Evolutionary conservation across 257 asterid genomes (phyloP).

Genomic region (Fraxinus quadrangulata): DNA sequence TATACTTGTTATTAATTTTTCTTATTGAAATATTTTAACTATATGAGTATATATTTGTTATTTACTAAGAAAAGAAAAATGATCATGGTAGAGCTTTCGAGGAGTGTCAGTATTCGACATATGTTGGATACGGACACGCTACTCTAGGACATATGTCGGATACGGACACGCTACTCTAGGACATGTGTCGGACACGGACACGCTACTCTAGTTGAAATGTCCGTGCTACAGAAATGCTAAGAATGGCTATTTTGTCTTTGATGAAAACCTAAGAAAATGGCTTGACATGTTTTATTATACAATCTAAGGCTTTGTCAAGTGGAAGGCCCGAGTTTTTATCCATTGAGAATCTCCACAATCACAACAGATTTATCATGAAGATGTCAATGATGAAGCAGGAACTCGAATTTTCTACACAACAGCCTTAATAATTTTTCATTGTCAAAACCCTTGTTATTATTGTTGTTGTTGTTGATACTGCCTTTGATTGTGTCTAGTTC

Average conservation of each 20-base stretch:
- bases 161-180: no score
- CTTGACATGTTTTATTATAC: background rate
- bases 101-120: no score
- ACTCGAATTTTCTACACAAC: background rate
- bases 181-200: no score
- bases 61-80: no score
- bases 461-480: background rate
- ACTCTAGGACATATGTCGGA: no score
- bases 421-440: conserved; percentile 2
- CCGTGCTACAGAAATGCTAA: background rate
- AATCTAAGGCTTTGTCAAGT: background rate
- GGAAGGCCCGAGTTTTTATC: background rate
- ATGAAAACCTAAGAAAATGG: background rate
- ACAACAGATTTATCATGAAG: background rate
- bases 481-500: background rate
- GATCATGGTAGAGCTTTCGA: no score
- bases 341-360: background rate
- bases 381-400: conserved; percentile 4
- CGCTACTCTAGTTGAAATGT: no score
- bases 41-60: no score
- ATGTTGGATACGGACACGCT: no score
- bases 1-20: no score
- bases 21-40: no score
- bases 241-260: background rate
- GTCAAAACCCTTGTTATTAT: background rate